Base-by-base conservation (phyloP, 2,329 filamentous ascomycete genomes). In the Beauveria sp. region DNA sequence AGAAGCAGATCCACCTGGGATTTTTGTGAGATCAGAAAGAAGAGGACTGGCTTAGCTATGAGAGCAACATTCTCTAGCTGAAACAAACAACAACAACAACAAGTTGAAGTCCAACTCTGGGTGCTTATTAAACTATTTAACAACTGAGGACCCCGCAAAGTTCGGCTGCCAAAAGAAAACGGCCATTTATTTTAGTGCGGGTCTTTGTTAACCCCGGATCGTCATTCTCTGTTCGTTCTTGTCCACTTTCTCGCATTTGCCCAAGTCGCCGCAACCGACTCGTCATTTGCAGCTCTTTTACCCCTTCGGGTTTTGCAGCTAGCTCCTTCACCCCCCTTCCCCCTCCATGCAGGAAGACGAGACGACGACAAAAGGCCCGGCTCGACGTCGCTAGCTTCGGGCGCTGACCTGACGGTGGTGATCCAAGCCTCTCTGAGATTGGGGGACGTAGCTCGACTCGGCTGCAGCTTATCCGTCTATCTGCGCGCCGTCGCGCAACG, bases 391-490 rank as follows among this genome's bases (percentile, higher is more conserved):
- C 26, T 58, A 58, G 55, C 45, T 49, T 31, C 28, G 34, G 28
- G 45, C 55, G 45, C 46, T 50, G 55, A 50, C 46, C 12, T 38
- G 34, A 38, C 34, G 34, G 34, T 38, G 55, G 31, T 46, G 55
- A 58, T 58, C 46, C 55, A 38, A 43, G 55, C 55, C 55, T 50
- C 54, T 56, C 55, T 20, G 31, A 40, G n/a, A 16, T 42, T 50
- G 55, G 55, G 34, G 46, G 34, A 16, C 14, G 12, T 50, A 50
- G 55, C 45, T 50, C 31, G 20, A 34, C 43, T 59, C 56, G 46
- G 34, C 56, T 28, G 56, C 38, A 59, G 56, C 56, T 59, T 34
- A 26, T 24, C 26, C 43, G 31, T 42, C 28, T 8, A n/a, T 40
- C 24, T 50, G 45, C 45, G 55, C 43, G 40, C 31, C 20, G 10